Percentiles rank a stretch among this genome's conserved stretches.
These are phyloP conservation scores for Brassica rapa DNA, from an alignment of 345 rosid species.

Conservation along the genomic window DNA sequence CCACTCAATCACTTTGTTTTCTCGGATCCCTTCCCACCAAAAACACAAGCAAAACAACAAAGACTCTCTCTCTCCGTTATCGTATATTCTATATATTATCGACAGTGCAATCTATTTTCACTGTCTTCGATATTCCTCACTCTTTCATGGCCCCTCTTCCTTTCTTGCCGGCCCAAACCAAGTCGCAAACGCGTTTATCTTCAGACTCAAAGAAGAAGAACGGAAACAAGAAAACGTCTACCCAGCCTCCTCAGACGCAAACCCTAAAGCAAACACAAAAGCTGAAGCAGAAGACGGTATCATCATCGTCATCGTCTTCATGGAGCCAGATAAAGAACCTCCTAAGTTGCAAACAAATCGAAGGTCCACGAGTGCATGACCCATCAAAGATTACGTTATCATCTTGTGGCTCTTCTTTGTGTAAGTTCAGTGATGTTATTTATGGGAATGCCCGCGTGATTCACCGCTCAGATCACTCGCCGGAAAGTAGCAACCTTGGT, in stretches of 20 bases:
- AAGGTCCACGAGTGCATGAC: conserved; percentile 67
- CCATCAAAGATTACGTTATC: conserved; percentile 54
- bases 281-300: conserved; percentile 44
- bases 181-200: conserved; percentile 35
- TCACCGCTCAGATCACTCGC: conserved; percentile 47
- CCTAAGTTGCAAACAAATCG: conserved; percentile 80
- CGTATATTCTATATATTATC: conserved; percentile 17
- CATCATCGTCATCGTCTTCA: conserved; percentile 21
- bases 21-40: conserved; percentile 38
- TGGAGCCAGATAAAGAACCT: conserved; percentile 96
- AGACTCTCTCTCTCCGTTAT: not conserved
- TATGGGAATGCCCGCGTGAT: conserved; percentile 38
- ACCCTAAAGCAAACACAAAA: conserved; percentile 38
- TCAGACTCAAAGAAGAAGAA: conserved; percentile 35
- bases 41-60: conserved; percentile 36
- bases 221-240: conserved; percentile 26
- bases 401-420: conserved; percentile 49
- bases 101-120: conserved; percentile 10
- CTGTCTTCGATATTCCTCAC: conserved; percentile 14
- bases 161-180: conserved; percentile 48
- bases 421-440: conserved; percentile 37
- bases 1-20: conserved; percentile 24
- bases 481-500: conserved; percentile 71
- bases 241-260: conserved; percentile 35
- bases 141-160: conserved; percentile 68